Evolutionary conservation across 176 grass and related monocot species (phyloP), one percentile per base, ranked within the genome.

Genomic region (Carex cristatella): DNA sequence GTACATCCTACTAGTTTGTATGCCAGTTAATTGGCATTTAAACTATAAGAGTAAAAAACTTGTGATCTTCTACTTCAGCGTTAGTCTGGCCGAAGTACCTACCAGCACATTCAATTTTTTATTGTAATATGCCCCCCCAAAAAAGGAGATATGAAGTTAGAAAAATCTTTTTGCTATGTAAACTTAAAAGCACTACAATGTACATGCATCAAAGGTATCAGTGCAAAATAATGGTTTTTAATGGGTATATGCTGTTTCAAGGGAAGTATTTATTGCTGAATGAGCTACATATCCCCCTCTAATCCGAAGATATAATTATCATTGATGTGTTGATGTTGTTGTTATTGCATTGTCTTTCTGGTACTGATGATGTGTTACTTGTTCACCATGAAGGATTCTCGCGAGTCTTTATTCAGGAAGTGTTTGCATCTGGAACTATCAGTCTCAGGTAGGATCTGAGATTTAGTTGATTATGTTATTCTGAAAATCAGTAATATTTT

Each of bases 371-470:
- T 49, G 14, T 38, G 30, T 16, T 73, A 77, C 79, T 88, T 76
- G 78, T 56, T 69, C 72, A 76, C 90, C n/a, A 67, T 87, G 83
- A 51, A 99, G 96, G 93, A 99, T 99, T 81, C 83, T 99, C 14
- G 89, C 88, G 30, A 99, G 96, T 61, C 91, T 99, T 65, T 99
- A 99, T 89, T 94, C 91, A 3, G 96, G 96, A 81, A 99, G 84
- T 58, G 91, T 99, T 55, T 95, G 96, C 91, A 99, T 99, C 79
- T 99, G 96, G 96, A 94, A 95, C 82, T 95, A 95, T 81, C 95
- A 98, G 69, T 87, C 95, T 30, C 95, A 98, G 91, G 95, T 85
- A 94, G 85, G 84, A 80, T 63, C 58, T 88, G 30, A 59, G 48
- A 42, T 54, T 35, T 51, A 61, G 84, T 15, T 35, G 61, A 72